Evolutionary conservation across 2,329 filamentous ascomycete species (phyloP), one percentile per base, ranked within the genome.

Genomic region (Diaporthe sp.): DNA sequence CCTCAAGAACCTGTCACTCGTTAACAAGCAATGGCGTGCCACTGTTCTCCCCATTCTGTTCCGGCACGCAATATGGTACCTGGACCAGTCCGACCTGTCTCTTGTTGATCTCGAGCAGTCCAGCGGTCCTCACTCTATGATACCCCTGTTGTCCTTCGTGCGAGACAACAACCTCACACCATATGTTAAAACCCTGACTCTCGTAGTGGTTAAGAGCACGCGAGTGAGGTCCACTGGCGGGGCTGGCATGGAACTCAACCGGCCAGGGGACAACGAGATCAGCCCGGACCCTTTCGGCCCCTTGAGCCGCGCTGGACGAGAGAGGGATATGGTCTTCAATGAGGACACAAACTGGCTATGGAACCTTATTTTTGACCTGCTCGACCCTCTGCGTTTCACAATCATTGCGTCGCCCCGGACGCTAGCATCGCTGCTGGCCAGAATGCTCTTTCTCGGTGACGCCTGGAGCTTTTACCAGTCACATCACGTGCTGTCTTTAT

Each of bases 391-490:
- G 62, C 84, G 87, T 59, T 81, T 93, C 75, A 89, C 89, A 10
- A 83, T 93, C 72, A 82, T 92, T 62, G 92, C 92, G 0, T 89
- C 92, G 9, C 92, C 93, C 0, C 85, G 88, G 5, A 89, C 91
- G 25, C 85, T 95, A 10, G 91, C 92, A 1, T 87, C 87, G 0
- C 84, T 94, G 67, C 83, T 93, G 6, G 89, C 89, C 25, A 89
- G 89, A 7, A 86, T 86, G 74, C 85, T 94, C 39, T 88, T 89
- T 68, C 85, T 90, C 53, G 86, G 86, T 13, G 90, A 93, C 79
- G 85, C 86, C 7, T 93, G 92, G 91, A 88, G 88, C 34, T 94
- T 94, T 78, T 87, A 91, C 73, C 90, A 91, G 77, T 87, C 88
- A 9, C 88, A 90, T 72, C 93, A 95, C 78, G 87, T 92, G 55